Evolutionary conservation across 1,284 basidiomycete genomes (phyloP).

Genomic region (Kalmanozyma brasiliensis): DNA sequence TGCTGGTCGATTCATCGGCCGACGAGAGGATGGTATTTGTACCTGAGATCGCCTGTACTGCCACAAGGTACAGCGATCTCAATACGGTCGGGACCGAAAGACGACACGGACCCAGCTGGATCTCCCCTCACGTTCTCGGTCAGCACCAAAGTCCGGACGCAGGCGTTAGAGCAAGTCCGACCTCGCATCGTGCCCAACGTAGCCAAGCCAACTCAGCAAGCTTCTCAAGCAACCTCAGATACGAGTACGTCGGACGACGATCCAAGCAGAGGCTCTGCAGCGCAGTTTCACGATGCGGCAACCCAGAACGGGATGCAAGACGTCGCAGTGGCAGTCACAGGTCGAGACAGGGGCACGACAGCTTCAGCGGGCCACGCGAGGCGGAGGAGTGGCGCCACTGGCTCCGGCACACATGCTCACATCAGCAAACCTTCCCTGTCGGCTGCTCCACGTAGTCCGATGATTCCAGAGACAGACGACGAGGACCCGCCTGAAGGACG

Average conservation of each 20-base stretch:
- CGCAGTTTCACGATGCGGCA: background rate
- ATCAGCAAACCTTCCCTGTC: slow-evolving; percentile 15
- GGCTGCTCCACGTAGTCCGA: slow-evolving; percentile 13
- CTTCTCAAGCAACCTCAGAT: too few relatives aligned
- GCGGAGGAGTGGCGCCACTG: slow-evolving; percentile 33
- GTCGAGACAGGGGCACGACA: slow-evolving; percentile 22
- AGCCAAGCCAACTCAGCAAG: too few relatives aligned
- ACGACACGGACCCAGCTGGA: slow-evolving; percentile 23
- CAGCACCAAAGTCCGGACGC: slow-evolving; percentile 21
- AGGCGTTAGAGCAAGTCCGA: slow-evolving; percentile 6
- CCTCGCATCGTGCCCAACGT: slow-evolving; percentile 6
- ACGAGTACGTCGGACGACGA: too few relatives aligned
- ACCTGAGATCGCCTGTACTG: slow-evolving; percentile 52
- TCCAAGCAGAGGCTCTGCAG: too few relatives aligned
- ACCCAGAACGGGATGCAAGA: slow-evolving; percentile 9
- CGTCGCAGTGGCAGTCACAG: slow-evolving; percentile 32
- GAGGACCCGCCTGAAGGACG: background rate
- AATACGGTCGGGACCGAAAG: slow-evolving; percentile 23
- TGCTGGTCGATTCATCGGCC: slow-evolving; percentile 57
- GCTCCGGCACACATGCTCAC: slow-evolving; percentile 25
- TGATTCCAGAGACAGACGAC: slow-evolving; percentile 26
- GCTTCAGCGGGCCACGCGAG: slow-evolving; percentile 22
- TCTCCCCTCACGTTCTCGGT: slow-evolving; percentile 50
- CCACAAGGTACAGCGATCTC: slow-evolving; percentile 48
- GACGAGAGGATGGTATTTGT: slow-evolving; percentile 58